Percentiles rank a stretch among this genome's conserved stretches.
These are phyloP conservation scores for Saccharomycopsis microspora DNA, from an alignment of 805 yeast species.

Conservation along the genomic window DNA sequence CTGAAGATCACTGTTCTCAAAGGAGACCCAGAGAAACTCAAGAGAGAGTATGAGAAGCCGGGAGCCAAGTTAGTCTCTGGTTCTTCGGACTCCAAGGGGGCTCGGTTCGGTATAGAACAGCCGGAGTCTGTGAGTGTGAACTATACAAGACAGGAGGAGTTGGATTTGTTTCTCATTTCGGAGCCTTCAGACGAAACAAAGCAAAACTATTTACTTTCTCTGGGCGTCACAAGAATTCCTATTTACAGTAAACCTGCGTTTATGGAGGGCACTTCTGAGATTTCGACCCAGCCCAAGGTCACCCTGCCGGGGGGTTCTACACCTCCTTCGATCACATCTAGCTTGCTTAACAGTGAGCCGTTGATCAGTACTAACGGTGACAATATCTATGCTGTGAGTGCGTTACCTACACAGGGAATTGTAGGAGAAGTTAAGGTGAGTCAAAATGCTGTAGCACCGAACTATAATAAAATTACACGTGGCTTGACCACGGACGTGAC, in stretches of 20 bases:
- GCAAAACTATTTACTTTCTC: conserved; percentile 15
- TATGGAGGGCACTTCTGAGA: not conserved
- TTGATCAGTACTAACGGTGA: conserved; percentile 13
- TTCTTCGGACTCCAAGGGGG: not conserved
- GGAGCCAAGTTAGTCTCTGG: not conserved
- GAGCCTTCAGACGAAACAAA: conserved; percentile 11
- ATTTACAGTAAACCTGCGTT: conserved; percentile 9
- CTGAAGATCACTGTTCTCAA: not conserved
- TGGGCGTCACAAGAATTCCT: conserved; percentile 11
- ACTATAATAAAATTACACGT: conserved; percentile 1
- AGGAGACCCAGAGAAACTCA: not conserved
- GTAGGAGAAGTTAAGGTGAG: conserved; percentile 11
- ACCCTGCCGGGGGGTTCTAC: conserved; percentile 16
- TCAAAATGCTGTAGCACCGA: conserved; percentile 10
- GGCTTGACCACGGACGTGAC: conserved; percentile 1
- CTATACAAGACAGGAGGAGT: conserved; percentile 6
- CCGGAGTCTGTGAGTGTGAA: conserved; percentile 6
- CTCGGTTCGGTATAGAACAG: conserved; percentile 2
- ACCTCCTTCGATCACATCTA: conserved; percentile 11
- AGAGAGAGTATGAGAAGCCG: not conserved
- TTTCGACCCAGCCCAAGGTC: not conserved
- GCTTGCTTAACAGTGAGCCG: conserved; percentile 13
- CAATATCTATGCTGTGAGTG: conserved; percentile 13
- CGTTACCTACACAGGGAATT: conserved; percentile 13
- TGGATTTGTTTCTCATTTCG: conserved; percentile 5